Conservation (phyloP, 306 rosid genomes). For the Cucurbita ficifolia region DNA sequence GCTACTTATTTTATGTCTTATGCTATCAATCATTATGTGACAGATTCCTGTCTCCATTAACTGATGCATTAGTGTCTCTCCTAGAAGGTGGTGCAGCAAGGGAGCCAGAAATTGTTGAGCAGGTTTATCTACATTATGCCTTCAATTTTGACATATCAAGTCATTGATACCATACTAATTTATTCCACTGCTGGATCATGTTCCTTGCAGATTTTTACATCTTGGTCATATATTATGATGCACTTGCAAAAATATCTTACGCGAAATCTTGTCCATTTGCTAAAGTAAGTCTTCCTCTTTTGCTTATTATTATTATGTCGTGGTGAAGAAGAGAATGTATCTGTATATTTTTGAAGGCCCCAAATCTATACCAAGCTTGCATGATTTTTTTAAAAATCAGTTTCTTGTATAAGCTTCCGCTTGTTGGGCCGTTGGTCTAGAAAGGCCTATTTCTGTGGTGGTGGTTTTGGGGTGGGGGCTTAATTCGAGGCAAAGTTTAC, state of each 20-base stretch:
- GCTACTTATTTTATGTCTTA: background rate
- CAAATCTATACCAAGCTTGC: background rate
- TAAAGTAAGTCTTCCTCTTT: slow-evolving; percentile 44
- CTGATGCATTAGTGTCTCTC: slow-evolving; percentile 53
- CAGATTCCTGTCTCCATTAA: slow-evolving; percentile 55
- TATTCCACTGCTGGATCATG: slow-evolving; percentile 2
- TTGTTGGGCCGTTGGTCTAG: background rate
- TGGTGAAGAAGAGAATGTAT: background rate
- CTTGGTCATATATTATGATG: slow-evolving; percentile 83
- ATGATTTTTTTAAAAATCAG: background rate
- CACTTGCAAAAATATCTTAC: slow-evolving; percentile 62
- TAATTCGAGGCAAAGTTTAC: background rate
- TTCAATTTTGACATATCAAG: background rate
- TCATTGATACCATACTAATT: background rate
- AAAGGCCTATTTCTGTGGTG: background rate
- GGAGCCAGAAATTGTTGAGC: slow-evolving; percentile 83
- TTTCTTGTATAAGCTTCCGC: background rate
- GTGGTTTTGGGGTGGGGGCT: background rate
- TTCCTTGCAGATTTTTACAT: slow-evolving; percentile 53
- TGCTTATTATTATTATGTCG: background rate
- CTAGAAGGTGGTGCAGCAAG: slow-evolving; percentile 68
- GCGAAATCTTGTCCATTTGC: slow-evolving; percentile 33
- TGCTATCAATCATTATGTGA: background rate
- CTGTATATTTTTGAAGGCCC: background rate
- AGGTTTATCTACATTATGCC: slow-evolving; percentile 23